Conservation (phyloP, 108 stramenopile species). For the Cyclostephanos tholiformis region DNA sequence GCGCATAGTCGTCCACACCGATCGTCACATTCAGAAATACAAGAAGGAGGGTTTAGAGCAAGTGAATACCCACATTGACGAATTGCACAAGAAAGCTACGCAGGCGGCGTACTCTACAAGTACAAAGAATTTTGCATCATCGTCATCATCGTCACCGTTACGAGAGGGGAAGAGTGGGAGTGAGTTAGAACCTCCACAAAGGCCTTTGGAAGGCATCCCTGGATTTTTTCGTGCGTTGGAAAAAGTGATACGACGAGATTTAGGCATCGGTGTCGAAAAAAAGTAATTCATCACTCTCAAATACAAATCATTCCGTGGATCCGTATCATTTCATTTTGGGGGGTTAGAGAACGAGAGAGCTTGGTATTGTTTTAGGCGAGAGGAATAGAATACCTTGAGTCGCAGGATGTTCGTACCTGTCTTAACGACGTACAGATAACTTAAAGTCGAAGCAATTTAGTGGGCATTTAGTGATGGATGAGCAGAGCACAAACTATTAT, state of each 20-base stretch:
- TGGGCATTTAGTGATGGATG: neutral
- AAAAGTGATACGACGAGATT: slow-evolving; percentile 75
- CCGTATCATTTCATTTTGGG: neutral
- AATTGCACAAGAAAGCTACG: slow-evolving; percentile 54
- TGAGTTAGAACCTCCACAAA: slow-evolving; percentile 50
- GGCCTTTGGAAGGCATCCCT: slow-evolving; percentile 69
- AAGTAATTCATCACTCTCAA: neutral
- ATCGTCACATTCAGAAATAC: slow-evolving; percentile 61
- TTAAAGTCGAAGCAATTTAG: neutral
- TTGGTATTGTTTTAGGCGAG: neutral
- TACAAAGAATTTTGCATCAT: slow-evolving; percentile 18
- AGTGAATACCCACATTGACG: slow-evolving; percentile 64
- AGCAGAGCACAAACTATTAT: neutral
- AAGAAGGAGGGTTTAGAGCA: slow-evolving; percentile 73
- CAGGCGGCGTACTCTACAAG: slow-evolving; percentile 21
- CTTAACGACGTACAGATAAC: neutral
- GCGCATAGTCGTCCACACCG: slow-evolving; percentile 77
- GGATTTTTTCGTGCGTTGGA: slow-evolving; percentile 79
- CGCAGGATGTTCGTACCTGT: neutral
- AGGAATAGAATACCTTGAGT: neutral
- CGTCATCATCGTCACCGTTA: neutral
- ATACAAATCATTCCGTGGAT: neutral
- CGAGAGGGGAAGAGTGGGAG: slow-evolving; percentile 1
- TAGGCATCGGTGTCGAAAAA: slow-evolving; percentile 39
- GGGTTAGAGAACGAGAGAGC: neutral